Base-by-base conservation (phyloP, 352 stramenopile species). In the Phytophthora sansomeana region DNA sequence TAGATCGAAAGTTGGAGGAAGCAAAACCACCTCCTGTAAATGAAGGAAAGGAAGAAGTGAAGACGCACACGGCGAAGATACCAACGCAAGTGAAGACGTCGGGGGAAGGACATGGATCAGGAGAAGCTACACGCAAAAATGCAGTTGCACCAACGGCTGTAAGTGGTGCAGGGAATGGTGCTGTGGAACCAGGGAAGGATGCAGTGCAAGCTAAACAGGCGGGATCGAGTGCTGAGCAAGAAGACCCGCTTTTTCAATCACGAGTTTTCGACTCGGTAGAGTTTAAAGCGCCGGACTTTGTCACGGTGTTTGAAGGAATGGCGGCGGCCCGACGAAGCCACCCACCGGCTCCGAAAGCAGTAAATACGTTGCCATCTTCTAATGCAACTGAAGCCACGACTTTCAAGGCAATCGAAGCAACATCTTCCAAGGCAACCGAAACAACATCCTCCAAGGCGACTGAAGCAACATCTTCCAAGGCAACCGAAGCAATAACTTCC, bases 261-360 rank as follows among this genome's bases (percentile, higher is more conserved):
- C 69, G 82, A 24, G 21, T 72, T 6, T 85, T 91, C 24, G 62
- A 81, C 4, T 46, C 58, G 6, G 51, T 88, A 6, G 61, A 70
- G 7, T 88, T 87, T 46, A 54, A 74, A 38, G 47, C 32, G 9
- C 52, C 56, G 14, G 82, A 91, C 54, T 91, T 89, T 30, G 24
- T 59, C 26, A 87, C 73, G 3, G 57, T 63, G 3, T 64, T 69
- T 5, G 72, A 88, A 44, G 77, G 74, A 0, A 32, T 87, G 21
- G 63, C 71, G n/a, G 52, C 78, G 7, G 80, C 80, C 14, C 61
- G 82, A 68, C 62, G 82, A 48, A 78, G 65, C n/a, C 48, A 68
- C 7, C 52, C 57, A 14, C 57, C 54, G 3, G 5, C 16, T 61
- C n/a, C 30, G 11, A 62, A 67, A 36, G 14, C 50, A 28, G 35